Conservation (phyloP, 225 moss, liverwort and hornwort genomes). For the Sphagnum tenellum region DNA sequence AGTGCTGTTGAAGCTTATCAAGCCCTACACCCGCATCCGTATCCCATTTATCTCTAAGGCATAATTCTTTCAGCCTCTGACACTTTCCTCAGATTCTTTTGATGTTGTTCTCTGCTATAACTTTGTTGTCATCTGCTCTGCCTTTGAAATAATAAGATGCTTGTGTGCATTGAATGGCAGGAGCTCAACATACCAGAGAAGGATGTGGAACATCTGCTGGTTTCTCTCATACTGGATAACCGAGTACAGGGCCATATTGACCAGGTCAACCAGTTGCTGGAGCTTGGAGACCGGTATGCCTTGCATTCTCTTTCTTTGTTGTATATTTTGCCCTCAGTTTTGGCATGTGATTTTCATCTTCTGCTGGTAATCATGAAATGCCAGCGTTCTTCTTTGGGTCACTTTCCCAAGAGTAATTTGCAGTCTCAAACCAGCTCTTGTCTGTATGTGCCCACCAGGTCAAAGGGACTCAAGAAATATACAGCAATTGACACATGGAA, state of each 20-base stretch:
- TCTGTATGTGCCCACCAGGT: constrained; percentile 29
- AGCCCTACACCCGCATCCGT: constrained; percentile 95
- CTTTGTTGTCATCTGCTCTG: not conserved
- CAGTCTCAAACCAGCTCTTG: too few relatives aligned
- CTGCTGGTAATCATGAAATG: not conserved
- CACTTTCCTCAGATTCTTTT: not conserved
- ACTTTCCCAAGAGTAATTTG: not conserved
- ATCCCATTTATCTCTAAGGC: constrained; percentile 98
- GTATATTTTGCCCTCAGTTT: not conserved
- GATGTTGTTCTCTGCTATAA: not conserved
- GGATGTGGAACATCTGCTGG: constrained; percentile 96
- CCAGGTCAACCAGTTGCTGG: constrained; percentile 97
- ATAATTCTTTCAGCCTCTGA: not conserved
- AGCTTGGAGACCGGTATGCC: constrained; percentile 86
- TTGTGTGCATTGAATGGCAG: constrained; percentile 22
- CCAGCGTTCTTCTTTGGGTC: not conserved
- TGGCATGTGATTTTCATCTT: not conserved
- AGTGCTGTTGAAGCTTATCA: constrained; percentile 97
- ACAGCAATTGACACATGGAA: constrained; percentile 99
- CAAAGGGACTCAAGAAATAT: constrained; percentile 94
- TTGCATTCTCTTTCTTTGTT: constrained; percentile 2
- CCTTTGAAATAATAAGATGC: not conserved
- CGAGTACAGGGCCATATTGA: constrained; percentile 99
- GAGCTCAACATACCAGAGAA: constrained; percentile 96
- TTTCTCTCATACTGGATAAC: constrained; percentile 91